Percentiles rank a stretch among this genome's conserved stretches.
Evolutionary conservation across 805 yeast genomes (phyloP).

Genomic region (Hanseniaspora meyeri): DNA sequence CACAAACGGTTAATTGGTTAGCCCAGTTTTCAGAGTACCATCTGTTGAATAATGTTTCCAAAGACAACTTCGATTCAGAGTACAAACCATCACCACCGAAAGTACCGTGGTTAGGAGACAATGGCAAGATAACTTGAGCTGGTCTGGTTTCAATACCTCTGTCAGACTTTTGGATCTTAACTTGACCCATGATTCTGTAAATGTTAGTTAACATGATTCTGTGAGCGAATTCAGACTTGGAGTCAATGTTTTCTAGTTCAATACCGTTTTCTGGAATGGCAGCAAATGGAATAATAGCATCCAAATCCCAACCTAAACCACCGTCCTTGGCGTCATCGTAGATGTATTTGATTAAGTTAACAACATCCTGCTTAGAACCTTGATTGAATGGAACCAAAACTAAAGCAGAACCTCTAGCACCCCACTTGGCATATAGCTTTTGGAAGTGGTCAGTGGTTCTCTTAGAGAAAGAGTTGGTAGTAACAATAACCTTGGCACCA

Average conservation of each 20-base stretch:
- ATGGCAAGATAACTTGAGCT: constrained; percentile 90
- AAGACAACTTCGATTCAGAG: constrained; percentile 90
- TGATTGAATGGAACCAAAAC: constrained; percentile 98
- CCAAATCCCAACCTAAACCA: constrained; percentile 96
- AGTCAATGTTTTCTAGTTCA: constrained; percentile 83
- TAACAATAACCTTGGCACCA: constrained; percentile 94
- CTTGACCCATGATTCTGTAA: constrained; percentile 80
- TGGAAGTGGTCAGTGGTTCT: constrained; percentile 93
- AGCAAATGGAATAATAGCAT: constrained; percentile 91
- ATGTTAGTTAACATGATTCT: constrained; percentile 96
- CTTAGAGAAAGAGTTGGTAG: constrained; percentile 91
- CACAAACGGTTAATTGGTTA: constrained; percentile 85
- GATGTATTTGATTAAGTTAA: constrained; percentile 71
- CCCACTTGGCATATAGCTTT: constrained; percentile 79
- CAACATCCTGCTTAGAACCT: constrained; percentile 90
- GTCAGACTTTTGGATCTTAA: constrained; percentile 69
- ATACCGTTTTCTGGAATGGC: constrained; percentile 99
- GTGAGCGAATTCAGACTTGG: constrained; percentile 94
- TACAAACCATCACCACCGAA: constrained; percentile 97
- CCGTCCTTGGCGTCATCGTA: constrained; percentile 72
- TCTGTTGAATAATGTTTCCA: constrained; percentile 95
- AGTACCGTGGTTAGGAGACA: constrained; percentile 98
- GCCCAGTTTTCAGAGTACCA: constrained; percentile 98
- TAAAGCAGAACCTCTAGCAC: constrained; percentile 83
- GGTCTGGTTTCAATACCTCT: constrained; percentile 86